phyloP scores from a whole-genome alignment of 2,329 filamentous ascomycete species.

The Exophiala sideris region DNA sequence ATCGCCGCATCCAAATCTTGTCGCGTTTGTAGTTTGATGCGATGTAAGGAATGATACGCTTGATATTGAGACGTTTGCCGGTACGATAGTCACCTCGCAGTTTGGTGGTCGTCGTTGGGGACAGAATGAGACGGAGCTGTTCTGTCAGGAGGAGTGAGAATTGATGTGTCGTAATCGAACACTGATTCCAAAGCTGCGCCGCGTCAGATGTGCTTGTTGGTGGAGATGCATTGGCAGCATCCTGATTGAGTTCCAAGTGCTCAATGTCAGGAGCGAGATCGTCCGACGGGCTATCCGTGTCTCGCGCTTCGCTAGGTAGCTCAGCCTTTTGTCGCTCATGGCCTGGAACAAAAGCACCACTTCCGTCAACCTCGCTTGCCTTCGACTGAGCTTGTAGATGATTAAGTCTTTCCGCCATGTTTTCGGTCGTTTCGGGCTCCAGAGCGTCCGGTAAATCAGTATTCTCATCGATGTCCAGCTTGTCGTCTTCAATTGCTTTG shows the following conservation, averaged over 20 bases:
- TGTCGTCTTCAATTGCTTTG: conserved; percentile 74
- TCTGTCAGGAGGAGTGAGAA: conserved; percentile 88
- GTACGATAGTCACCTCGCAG: conserved; percentile 95
- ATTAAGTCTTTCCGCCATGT: conserved; percentile 36
- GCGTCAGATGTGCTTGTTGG: conserved; percentile 55
- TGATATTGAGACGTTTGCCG: conserved; percentile 97
- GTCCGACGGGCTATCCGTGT: conserved; percentile 49
- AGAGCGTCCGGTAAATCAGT: conserved; percentile 56
- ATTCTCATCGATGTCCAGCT: conserved; percentile 52
- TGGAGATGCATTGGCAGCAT: conserved; percentile 27
- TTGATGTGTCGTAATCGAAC: conserved; percentile 78
- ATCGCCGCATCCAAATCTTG: conserved; percentile 99
- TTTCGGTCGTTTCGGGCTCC: conserved; percentile 24
- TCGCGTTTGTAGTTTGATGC: conserved; percentile 97
- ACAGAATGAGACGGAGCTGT: conserved; percentile 91
- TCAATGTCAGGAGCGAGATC: conserved; percentile 42
- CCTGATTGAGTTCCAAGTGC: conserved; percentile 63
- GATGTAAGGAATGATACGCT: conserved; percentile 98
- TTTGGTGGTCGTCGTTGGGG: conserved; percentile 91
- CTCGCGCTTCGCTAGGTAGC: conserved; percentile 30
- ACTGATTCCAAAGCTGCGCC: conserved; percentile 75
- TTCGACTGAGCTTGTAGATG: conserved; percentile 33
- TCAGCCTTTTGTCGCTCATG: conserved; percentile 30
- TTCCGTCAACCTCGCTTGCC: conserved; percentile 41
- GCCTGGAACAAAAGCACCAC: conserved; percentile 55